Evolutionary conservation across 2,329 filamentous ascomycete species (phyloP).

Genomic region (Diaporthe amygdali): DNA sequence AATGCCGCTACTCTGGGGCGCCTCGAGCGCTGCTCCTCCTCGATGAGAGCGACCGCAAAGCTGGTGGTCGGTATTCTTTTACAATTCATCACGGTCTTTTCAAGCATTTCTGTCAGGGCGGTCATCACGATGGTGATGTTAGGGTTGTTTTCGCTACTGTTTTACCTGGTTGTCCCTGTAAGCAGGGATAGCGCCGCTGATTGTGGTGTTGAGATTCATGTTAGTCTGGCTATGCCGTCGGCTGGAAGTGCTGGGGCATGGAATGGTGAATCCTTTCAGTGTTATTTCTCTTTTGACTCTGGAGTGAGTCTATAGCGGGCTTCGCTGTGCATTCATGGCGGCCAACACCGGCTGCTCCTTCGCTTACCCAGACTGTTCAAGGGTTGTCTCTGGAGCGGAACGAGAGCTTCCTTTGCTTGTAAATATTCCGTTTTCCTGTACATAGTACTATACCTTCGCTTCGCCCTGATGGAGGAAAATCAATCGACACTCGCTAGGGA

Average conservation of each 20-base stretch:
- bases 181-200: not conserved
- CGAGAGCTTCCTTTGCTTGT: not conserved
- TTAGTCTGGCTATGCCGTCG: not conserved
- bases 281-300: not conserved
- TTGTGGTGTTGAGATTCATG: not conserved
- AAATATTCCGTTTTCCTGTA: not conserved
- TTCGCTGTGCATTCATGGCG: not conserved
- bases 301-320: not conserved
- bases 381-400: not conserved
- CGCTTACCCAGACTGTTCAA: not conserved
- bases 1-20: slow-evolving; percentile 11
- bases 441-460: not conserved
- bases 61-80: slow-evolving; percentile 18
- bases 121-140: slow-evolving; percentile 26
- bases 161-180: slow-evolving; percentile 19
- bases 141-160: slow-evolving; percentile 22
- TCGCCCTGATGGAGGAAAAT: not conserved
- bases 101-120: slow-evolving; percentile 25
- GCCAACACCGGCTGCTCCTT: not conserved
- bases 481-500: not conserved
- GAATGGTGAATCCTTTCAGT: not conserved
- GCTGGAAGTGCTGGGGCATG: not conserved
- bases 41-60: slow-evolving; percentile 17
- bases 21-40: slow-evolving; percentile 2
- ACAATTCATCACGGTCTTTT: slow-evolving; percentile 13